Conservation (phyloP, 2,329 filamentous ascomycete genomes). For the Phaeophleospora eucalypticola region DNA sequence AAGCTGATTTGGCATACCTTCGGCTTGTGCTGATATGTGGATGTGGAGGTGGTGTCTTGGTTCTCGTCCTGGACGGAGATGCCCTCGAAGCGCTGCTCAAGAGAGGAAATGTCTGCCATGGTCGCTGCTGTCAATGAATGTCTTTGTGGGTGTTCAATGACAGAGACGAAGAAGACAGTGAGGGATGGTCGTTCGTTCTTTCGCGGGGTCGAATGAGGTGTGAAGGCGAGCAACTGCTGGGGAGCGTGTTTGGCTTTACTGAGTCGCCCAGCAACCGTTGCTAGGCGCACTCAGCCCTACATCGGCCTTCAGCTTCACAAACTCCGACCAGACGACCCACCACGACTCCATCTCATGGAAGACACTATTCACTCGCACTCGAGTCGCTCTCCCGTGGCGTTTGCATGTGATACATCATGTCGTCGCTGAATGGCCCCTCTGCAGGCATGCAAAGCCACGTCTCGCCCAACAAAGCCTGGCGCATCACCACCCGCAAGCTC, state of each 20-base stretch:
- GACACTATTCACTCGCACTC: too few relatives aligned
- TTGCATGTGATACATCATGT: conserved; percentile 7
- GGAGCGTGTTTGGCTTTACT: not conserved
- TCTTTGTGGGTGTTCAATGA: conserved; percentile 1
- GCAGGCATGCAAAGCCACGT: conserved; percentile 16
- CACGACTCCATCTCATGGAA: not conserved
- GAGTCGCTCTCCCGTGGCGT: too few relatives aligned
- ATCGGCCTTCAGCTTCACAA: conserved; percentile 3
- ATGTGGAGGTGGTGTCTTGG: conserved; percentile 49
- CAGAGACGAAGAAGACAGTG: conserved; percentile 1
- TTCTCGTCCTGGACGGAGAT: conserved; percentile 89
- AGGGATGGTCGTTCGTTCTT: not conserved
- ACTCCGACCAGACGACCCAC: conserved; percentile 5
- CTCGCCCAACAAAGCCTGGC: conserved; percentile 30
- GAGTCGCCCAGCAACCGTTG: conserved; percentile 6
- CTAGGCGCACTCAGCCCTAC: conserved; percentile 3
- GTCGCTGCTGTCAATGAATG: conserved; percentile 20
- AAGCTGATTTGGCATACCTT: conserved; percentile 57
- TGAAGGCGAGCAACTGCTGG: not conserved
- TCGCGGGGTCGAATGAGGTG: not conserved
- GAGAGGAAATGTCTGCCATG: conserved; percentile 59
- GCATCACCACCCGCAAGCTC: conserved; percentile 76
- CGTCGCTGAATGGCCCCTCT: conserved; percentile 10
- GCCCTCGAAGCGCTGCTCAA: conserved; percentile 86
- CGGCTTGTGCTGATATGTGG: conserved; percentile 58